A percentile compares a stretch with the other conserved stretches of the same genome.
Evolutionary conservation across 768 basidiomycete species (phyloP).

Genomic region (Postia placenta): DNA sequence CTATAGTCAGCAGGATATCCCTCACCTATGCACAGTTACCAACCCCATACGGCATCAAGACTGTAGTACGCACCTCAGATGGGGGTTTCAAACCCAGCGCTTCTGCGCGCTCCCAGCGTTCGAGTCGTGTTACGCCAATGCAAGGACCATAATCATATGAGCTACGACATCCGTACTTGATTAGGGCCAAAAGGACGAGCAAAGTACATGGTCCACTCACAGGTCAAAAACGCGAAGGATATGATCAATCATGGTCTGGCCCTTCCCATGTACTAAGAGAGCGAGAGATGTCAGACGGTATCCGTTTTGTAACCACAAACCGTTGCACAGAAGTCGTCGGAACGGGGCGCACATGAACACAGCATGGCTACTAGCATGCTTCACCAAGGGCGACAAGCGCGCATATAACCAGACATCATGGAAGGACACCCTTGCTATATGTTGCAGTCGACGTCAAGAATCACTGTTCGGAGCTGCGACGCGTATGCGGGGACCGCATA

Average conservation of each 20-base stretch:
- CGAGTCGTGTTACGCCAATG: slow-evolving; percentile 70
- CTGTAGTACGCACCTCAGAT: slow-evolving; percentile 46
- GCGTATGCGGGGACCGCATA: background rate
- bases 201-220: slow-evolving; percentile 30
- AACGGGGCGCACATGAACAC: background rate
- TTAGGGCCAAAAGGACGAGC: background rate
- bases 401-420: background rate
- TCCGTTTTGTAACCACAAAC: background rate
- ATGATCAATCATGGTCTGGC: slow-evolving; percentile 57
- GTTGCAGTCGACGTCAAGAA: background rate
- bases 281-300: background rate
- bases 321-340: background rate
- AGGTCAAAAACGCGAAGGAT: slow-evolving; percentile 79
- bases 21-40: slow-evolving; percentile 63
- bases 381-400: background rate
- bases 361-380: background rate
- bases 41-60: background rate
- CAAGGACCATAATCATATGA: slow-evolving; percentile 80
- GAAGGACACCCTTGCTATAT: background rate
- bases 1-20: slow-evolving; percentile 67
- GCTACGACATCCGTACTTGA: slow-evolving; percentile 27
- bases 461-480: background rate
- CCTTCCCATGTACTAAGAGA: slow-evolving; percentile 57
- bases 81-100: slow-evolving; percentile 78
- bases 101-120: slow-evolving; percentile 84